These are phyloP conservation scores for Talaromyces proteolyticus DNA, from an alignment of 495 filamentous ascomycete genomes.

Conservation along the genomic window DNA sequence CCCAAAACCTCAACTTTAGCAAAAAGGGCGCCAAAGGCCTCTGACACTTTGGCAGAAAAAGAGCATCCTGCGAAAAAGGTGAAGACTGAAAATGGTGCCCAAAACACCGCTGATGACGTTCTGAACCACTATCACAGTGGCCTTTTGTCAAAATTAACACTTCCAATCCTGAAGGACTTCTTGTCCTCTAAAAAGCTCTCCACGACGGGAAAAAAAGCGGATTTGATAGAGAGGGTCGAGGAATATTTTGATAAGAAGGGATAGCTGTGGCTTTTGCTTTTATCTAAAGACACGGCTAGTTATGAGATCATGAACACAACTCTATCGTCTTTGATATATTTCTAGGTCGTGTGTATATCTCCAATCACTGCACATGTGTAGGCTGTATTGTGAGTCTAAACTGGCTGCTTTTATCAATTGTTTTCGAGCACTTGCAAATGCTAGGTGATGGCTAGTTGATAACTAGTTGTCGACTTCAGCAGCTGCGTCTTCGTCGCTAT, in stretches of 20 bases:
- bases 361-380: too few relatives aligned
- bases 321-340: too few relatives aligned
- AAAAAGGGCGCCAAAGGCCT: slow-evolving; percentile 40
- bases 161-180: slow-evolving; percentile 64
- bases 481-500: slow-evolving; percentile 53
- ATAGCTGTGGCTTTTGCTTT: slow-evolving; percentile 2
- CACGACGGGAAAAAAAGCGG: slow-evolving; percentile 66
- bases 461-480: neutral
- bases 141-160: slow-evolving; percentile 63
- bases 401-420: too few relatives aligned
- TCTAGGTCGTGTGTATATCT: too few relatives aligned
- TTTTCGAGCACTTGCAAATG: too few relatives aligned
- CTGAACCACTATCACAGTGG: slow-evolving; percentile 52
- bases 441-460: neutral
- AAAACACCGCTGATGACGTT: slow-evolving; percentile 50
- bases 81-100: slow-evolving; percentile 36
- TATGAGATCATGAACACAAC: too few relatives aligned
- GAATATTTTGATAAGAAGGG: slow-evolving; percentile 62
- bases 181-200: slow-evolving; percentile 55
- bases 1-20: slow-evolving; percentile 27
- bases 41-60: slow-evolving; percentile 19
- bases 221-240: slow-evolving; percentile 73
- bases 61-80: slow-evolving; percentile 39
- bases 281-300: too few relatives aligned
- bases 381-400: too few relatives aligned